Evolutionary conservation across 331 rosid species (phyloP).

Genomic region (Erythrophleum ivorense): DNA sequence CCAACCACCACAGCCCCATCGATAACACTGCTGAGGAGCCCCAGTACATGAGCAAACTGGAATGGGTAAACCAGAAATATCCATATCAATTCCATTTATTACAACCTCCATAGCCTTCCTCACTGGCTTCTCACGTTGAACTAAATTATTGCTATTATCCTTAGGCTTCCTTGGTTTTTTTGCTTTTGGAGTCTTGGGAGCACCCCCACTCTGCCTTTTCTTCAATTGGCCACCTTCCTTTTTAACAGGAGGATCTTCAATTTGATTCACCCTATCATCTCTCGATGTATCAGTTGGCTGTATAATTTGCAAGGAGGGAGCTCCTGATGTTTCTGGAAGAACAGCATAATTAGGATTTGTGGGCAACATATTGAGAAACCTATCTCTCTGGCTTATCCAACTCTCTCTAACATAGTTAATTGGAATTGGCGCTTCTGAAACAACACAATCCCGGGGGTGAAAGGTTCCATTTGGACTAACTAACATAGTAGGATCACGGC

Average conservation of each 20-base stretch:
- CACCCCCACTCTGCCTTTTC: slow-evolving; percentile 68
- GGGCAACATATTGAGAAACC: slow-evolving; percentile 72
- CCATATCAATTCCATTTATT: slow-evolving; percentile 89
- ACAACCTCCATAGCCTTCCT: slow-evolving; percentile 83
- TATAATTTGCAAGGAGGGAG: slow-evolving; percentile 64
- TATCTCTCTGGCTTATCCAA: slow-evolving; percentile 81
- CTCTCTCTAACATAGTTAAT: slow-evolving; percentile 73
- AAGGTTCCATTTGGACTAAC: slow-evolving; percentile 62
- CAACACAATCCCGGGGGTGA: slow-evolving; percentile 72
- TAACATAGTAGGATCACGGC: slow-evolving; percentile 72
- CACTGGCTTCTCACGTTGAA: slow-evolving; percentile 67
- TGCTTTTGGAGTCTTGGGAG: slow-evolving; percentile 64
- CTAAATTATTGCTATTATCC: slow-evolving; percentile 54
- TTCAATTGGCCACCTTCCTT: slow-evolving; percentile 66
- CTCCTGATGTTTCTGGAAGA: slow-evolving; percentile 70
- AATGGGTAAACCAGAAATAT: slow-evolving; percentile 84
- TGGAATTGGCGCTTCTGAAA: slow-evolving; percentile 60
- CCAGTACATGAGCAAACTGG: slow-evolving; percentile 98
- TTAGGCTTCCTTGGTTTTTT: slow-evolving; percentile 80
- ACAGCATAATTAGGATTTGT: slow-evolving; percentile 63
- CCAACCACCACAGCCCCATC: slow-evolving; percentile 99
- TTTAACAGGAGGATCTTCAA: slow-evolving; percentile 61
- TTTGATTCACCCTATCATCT: slow-evolving; percentile 60
- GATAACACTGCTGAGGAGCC: slow-evolving; percentile 83
- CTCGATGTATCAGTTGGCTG: slow-evolving; percentile 61